phyloP scores from a whole-genome alignment of 768 basidiomycete species.

The Filobasidium floriforme region DNA sequence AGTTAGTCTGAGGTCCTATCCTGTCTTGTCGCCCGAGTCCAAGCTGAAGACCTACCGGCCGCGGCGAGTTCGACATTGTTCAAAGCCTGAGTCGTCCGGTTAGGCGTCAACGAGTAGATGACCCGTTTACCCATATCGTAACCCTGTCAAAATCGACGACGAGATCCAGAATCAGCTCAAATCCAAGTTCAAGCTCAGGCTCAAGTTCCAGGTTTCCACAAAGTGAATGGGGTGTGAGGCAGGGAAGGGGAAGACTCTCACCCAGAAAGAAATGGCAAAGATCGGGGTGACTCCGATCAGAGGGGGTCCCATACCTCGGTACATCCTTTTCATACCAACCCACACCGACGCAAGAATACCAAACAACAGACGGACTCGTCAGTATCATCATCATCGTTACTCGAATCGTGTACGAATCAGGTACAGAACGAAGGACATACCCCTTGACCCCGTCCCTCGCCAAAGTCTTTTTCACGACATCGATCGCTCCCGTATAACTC shows the following conservation, averaged over 20 bases:
- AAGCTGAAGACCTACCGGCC: conserved; percentile 63
- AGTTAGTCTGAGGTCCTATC: too few relatives aligned
- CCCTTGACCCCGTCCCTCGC: conserved; percentile 85
- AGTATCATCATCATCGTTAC: neutral
- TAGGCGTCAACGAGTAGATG: conserved; percentile 70
- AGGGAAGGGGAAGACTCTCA: conserved; percentile 44
- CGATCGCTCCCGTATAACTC: conserved; percentile 79
- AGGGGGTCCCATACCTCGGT: conserved; percentile 69
- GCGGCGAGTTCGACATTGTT: conserved; percentile 72
- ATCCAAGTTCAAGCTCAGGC: too few relatives aligned
- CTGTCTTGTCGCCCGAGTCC: too few relatives aligned
- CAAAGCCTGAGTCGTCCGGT: conserved; percentile 58
- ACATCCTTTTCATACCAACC: conserved; percentile 35
- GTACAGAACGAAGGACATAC: conserved; percentile 49
- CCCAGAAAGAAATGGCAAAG: conserved; percentile 97
- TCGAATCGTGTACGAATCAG: too few relatives aligned
- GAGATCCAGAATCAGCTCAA: too few relatives aligned
- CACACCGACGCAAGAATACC: too few relatives aligned
- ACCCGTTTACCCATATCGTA: conserved; percentile 88
- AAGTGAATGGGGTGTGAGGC: too few relatives aligned
- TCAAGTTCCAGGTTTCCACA: too few relatives aligned
- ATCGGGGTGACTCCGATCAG: conserved; percentile 93
- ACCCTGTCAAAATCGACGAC: conserved; percentile 60
- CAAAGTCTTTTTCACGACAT: conserved; percentile 83
- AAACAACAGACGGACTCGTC: neutral